These are phyloP conservation scores for Acidomyces sp. DNA, from an alignment of 495 filamentous ascomycete species.

Conservation along the genomic window DNA sequence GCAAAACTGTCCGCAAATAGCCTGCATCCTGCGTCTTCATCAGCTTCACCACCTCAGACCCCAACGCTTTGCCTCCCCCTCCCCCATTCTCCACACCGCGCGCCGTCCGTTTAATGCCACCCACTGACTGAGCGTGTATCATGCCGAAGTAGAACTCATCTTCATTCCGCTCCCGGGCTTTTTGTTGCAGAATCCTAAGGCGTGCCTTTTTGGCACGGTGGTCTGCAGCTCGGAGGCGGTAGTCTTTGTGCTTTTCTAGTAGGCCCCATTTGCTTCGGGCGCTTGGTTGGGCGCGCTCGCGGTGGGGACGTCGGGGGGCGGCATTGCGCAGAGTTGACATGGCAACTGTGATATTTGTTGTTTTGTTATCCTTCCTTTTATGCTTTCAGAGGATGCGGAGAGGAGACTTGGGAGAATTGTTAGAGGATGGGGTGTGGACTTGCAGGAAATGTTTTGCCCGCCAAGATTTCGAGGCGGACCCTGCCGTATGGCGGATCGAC, in stretches of 20 bases:
- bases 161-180: conserved; percentile 76
- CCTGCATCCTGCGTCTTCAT: conserved; percentile 94
- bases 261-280: conserved; percentile 74
- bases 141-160: conserved; percentile 96
- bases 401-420: too few species aligned
- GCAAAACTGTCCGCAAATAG: conserved; percentile 60
- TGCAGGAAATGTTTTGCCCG: too few species aligned
- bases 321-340: conserved; percentile 81
- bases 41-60: conserved; percentile 60
- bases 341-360: conserved; percentile 6
- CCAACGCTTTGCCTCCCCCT: conserved; percentile 26
- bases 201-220: conserved; percentile 75
- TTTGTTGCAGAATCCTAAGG: conserved; percentile 62
- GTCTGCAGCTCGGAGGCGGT: conserved; percentile 78
- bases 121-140: conserved; percentile 52
- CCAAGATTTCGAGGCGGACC: too few species aligned
- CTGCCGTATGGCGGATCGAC: too few species aligned
- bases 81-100: conserved; percentile 21
- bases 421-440: too few species aligned
- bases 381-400: too few species aligned
- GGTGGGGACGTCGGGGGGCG: conserved; percentile 63
- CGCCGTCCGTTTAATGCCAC: conserved; percentile 47
- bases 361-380: too few species aligned
- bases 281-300: conserved; percentile 74
- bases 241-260: conserved; percentile 90